Evolutionary conservation across 1,284 basidiomycete species (phyloP), one percentile per base, ranked within the genome.

Genomic region (Pseudomicrostroma phylloplanum): DNA sequence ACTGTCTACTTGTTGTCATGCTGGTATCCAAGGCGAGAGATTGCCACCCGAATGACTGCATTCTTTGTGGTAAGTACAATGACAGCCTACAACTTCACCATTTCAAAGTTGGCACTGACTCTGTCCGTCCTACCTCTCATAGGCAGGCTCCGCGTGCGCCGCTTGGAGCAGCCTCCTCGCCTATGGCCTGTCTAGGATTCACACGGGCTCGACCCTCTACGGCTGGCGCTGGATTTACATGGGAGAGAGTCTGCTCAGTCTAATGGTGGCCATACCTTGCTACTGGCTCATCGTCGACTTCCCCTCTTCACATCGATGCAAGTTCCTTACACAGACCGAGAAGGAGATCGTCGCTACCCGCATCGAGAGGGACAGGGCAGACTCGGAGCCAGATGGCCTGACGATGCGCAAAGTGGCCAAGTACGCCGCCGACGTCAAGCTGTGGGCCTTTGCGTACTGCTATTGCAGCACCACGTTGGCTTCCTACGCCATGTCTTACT

Each of bases 21-120:
- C 41, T 83, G 82, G 82, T 83, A 83, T 69, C 80, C 80, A 0
- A 80, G 82, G 13, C 74, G 75, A 59, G 80, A 82, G 67, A 80
- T 80, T 58, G 80, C 81, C 54, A 69, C 68, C 39, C 73, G 80
- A 23, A 68, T 81, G 62, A 76, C 79, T 7, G 65, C 73, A 42
- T 83, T 83, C 76, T 82, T 82, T 75, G n/a, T n/a, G 46, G 46
- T 48, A 19, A 26, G 51, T 21, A 9, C 4, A n/a, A n/a, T n/a
- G n/a, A n/a, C n/a, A n/a, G n/a, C n/a, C n/a, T n/a, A n/a, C n/a
- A n/a, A n/a, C n/a, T n/a, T n/a, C n/a, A n/a, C n/a, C n/a, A n/a
- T n/a, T n/a, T n/a, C n/a, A n/a, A n/a, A n/a, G n/a, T n/a, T 9
- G 30, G 9, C 30, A 9, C 30, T 36, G 30, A 36, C 9, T 9